Conservation (phyloP, 2,329 filamentous ascomycete species). For the Truncatella angustata region DNA sequence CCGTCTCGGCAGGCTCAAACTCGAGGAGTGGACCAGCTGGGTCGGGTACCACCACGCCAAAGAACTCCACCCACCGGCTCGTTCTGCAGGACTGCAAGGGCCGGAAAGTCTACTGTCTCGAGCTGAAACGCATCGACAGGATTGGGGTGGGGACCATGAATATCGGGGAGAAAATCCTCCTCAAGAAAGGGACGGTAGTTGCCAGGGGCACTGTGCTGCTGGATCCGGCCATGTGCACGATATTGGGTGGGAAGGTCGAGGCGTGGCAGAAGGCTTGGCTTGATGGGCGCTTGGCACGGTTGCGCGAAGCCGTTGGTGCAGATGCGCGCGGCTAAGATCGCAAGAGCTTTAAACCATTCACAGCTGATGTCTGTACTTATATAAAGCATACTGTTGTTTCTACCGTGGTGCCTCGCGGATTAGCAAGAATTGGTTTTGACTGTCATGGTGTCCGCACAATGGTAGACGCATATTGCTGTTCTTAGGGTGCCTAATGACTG, state of each 20-base stretch:
- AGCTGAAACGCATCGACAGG: conserved; percentile 64
- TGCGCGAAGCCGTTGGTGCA: conserved; percentile 59
- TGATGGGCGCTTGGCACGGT: conserved; percentile 64
- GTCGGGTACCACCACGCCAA: conserved; percentile 23
- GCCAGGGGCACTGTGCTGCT: conserved; percentile 78
- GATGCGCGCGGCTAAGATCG: conserved; percentile 15
- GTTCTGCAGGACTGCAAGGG: conserved; percentile 79
- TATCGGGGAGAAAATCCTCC: conserved; percentile 80
- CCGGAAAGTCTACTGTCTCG: conserved; percentile 67
- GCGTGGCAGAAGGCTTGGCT: conserved; percentile 76
- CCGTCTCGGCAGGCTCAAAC: conserved; percentile 8
- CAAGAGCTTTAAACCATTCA: too few relatives aligned
- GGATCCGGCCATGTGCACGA: conserved; percentile 62
- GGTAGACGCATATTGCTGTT: too few relatives aligned
- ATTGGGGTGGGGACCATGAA: conserved; percentile 62
- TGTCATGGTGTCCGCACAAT: too few relatives aligned
- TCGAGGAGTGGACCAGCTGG: conserved; percentile 12
- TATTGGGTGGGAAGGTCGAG: conserved; percentile 88
- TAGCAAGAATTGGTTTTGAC: too few relatives aligned
- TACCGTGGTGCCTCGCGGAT: too few relatives aligned
- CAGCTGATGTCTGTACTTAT: too few relatives aligned
- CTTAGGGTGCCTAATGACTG: too few relatives aligned
- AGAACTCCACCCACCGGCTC: conserved; percentile 70
- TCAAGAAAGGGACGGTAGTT: conserved; percentile 64
- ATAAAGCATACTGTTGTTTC: too few relatives aligned